These are phyloP conservation scores for Haplosporangium sp. DNA, from an alignment of 371 early-diverging fungal species.

Conservation along the genomic window DNA sequence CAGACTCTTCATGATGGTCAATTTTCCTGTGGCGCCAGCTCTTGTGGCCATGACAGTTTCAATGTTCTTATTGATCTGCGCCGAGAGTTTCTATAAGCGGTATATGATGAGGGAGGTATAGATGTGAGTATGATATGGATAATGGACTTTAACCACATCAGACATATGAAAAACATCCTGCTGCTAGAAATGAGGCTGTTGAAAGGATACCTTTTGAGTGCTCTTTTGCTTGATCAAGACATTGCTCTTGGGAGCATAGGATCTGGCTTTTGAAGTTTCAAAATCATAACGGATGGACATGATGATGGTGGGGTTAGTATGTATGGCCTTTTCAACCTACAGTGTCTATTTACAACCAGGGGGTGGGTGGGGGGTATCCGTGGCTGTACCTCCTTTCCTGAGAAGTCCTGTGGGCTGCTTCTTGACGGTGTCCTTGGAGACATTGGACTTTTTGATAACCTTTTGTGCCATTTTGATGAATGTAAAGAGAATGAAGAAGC, in stretches of 20 bases:
- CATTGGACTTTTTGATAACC: conserved; percentile 60
- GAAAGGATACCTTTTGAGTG: conserved; percentile 60
- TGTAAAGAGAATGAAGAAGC: background rate
- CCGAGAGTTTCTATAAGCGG: conserved; percentile 68
- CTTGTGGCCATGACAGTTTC: conserved; percentile 75
- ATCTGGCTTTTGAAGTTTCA: conserved; percentile 64
- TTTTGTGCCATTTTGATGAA: conserved; percentile 63
- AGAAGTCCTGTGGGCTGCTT: conserved; percentile 59
- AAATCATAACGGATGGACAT: too few species aligned
- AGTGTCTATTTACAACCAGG: too few species aligned
- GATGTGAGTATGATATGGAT: too few species aligned
- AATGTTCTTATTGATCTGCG: conserved; percentile 71
- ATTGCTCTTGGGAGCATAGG: conserved; percentile 70
- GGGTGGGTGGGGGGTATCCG: background rate
- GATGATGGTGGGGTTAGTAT: background rate
- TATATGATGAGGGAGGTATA: too few species aligned
- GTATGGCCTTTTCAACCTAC: background rate
- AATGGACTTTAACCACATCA: too few species aligned
- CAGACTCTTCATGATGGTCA: conserved; percentile 74
- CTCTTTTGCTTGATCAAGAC: conserved; percentile 64
- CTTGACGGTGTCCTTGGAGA: conserved; percentile 60
- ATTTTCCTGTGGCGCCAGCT: conserved; percentile 76
- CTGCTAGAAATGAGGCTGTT: background rate
- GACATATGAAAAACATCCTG: conserved; percentile 1
- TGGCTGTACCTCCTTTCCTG: conserved; percentile 66